Evolutionary conservation across 768 basidiomycete species (phyloP).

Genomic region (Coprinopsis strossmayeri): DNA sequence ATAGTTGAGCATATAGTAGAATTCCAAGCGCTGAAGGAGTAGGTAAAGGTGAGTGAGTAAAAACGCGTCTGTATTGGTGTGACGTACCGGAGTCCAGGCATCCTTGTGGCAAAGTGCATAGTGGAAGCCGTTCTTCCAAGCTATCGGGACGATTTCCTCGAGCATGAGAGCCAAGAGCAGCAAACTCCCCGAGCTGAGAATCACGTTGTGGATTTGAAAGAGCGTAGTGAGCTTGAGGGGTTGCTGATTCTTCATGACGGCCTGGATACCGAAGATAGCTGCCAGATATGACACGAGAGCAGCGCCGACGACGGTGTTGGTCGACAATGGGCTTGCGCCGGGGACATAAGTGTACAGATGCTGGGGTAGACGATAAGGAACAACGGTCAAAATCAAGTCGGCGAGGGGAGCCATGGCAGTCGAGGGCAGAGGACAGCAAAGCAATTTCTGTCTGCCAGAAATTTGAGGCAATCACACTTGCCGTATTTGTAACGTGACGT

Average conservation of each 20-base stretch:
- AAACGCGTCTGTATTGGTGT: slow-evolving; percentile 12
- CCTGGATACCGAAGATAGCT: slow-evolving; percentile 80
- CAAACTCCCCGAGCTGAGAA: slow-evolving; percentile 80
- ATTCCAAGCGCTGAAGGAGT: slow-evolving; percentile 67
- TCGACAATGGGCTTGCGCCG: slow-evolving; percentile 78
- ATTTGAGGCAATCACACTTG: slow-evolving; percentile 21
- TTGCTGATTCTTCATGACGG: slow-evolving; percentile 73
- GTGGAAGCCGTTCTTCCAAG: slow-evolving; percentile 65
- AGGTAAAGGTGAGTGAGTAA: slow-evolving; percentile 6
- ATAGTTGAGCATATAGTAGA: slow-evolving; percentile 99
- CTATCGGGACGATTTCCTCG: slow-evolving; percentile 84
- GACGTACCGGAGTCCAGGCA: slow-evolving; percentile 85
- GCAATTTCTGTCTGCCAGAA: slow-evolving; percentile 12
- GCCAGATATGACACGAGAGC: slow-evolving; percentile 78
- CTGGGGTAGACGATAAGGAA: slow-evolving; percentile 52
- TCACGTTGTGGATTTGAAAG: slow-evolving; percentile 87
- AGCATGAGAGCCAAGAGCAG: slow-evolving; percentile 83
- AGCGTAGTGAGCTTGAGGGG: slow-evolving; percentile 72
- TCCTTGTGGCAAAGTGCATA: slow-evolving; percentile 67
- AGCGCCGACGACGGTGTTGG: slow-evolving; percentile 63
- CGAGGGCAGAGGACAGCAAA: slow-evolving; percentile 20
- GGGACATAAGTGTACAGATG: slow-evolving; percentile 60
- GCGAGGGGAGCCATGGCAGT: slow-evolving; percentile 65
- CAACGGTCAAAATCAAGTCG: slow-evolving; percentile 55
- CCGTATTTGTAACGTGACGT: slow-evolving; percentile 3